phyloP scores from a whole-genome alignment of 306 rosid genomes.

The Gillenia trifoliata region DNA sequence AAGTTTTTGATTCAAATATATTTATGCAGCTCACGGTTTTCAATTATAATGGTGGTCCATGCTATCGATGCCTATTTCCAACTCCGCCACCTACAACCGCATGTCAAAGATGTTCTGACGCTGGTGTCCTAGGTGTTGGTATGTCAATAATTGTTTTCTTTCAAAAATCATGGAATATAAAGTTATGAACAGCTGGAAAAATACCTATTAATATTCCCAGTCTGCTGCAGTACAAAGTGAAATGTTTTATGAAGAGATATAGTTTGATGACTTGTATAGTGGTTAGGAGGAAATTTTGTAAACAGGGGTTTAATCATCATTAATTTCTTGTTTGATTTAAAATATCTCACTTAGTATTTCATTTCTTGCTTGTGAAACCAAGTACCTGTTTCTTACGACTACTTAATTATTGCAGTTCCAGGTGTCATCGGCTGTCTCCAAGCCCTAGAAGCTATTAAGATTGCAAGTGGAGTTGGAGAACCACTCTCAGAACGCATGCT shows the following conservation, averaged over 20 bases:
- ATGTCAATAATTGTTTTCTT: constrained; percentile 9
- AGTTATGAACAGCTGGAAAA: background rate
- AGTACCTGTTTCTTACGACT: constrained; percentile 1
- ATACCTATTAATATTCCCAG: background rate
- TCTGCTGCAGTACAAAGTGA: background rate
- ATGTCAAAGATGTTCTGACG: constrained; percentile 93
- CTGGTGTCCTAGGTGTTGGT: constrained; percentile 97
- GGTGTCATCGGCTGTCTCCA: constrained; percentile 96
- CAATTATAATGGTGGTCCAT: constrained; percentile 82
- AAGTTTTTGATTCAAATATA: constrained; percentile 1
- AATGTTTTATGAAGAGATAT: background rate
- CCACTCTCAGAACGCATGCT: constrained; percentile 90
- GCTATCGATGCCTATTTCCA: constrained; percentile 91
- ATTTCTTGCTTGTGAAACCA: background rate
- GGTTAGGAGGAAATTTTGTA: background rate
- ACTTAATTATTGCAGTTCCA: constrained; percentile 60
- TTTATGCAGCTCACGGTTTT: constrained; percentile 80
- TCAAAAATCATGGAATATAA: background rate
- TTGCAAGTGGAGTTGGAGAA: constrained; percentile 83
- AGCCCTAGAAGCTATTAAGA: constrained; percentile 95
- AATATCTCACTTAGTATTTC: background rate
- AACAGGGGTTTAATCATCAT: background rate
- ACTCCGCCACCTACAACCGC: constrained; percentile 93
- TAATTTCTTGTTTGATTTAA: background rate
- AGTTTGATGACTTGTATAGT: background rate